Conservation (phyloP, 2,329 filamentous ascomycete species). For the Pyricularia sp. region DNA sequence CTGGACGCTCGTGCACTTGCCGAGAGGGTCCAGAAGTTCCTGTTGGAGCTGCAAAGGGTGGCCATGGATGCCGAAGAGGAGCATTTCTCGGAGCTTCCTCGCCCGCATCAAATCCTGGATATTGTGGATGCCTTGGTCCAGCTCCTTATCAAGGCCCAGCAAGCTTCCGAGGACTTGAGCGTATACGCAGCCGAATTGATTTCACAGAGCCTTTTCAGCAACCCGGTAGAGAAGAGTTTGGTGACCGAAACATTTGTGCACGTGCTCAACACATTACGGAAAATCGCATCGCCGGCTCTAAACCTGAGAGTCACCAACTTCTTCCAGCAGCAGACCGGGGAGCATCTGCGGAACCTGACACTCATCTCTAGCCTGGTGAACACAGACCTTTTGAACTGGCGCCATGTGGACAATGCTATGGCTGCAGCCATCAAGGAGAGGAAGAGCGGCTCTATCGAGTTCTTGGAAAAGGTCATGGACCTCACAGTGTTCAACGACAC, state of each 20-base stretch:
- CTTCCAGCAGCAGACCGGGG: slow-evolving; percentile 43
- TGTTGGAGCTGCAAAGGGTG: slow-evolving; percentile 42
- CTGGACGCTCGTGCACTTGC: slow-evolving; percentile 39
- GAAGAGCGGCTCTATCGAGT: slow-evolving; percentile 60
- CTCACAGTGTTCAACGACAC: slow-evolving; percentile 66
- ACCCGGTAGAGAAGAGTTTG: slow-evolving; percentile 36
- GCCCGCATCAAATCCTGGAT: slow-evolving; percentile 47
- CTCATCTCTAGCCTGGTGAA: slow-evolving; percentile 43
- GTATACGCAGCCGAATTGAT: slow-evolving; percentile 48
- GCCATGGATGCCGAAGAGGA: slow-evolving; percentile 41
- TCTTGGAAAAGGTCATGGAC: slow-evolving; percentile 69
- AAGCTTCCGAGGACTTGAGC: slow-evolving; percentile 46
- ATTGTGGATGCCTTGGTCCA: slow-evolving; percentile 48
- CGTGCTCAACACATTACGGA: slow-evolving; percentile 45
- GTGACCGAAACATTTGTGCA: slow-evolving; percentile 50
- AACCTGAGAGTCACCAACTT: slow-evolving; percentile 41
- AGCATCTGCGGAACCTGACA: slow-evolving; percentile 42
- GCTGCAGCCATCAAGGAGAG: slow-evolving; percentile 59
- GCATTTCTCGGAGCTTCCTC: slow-evolving; percentile 45
- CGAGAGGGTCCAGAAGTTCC: slow-evolving; percentile 43
- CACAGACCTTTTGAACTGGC: slow-evolving; percentile 50
- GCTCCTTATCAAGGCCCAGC: slow-evolving; percentile 49
- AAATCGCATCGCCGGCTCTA: slow-evolving; percentile 41
- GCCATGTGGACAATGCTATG: slow-evolving; percentile 56
- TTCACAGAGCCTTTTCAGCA: slow-evolving; percentile 40